Conservation (phyloP, 305 asterid genomes). For the Rubia occidens region DNA sequence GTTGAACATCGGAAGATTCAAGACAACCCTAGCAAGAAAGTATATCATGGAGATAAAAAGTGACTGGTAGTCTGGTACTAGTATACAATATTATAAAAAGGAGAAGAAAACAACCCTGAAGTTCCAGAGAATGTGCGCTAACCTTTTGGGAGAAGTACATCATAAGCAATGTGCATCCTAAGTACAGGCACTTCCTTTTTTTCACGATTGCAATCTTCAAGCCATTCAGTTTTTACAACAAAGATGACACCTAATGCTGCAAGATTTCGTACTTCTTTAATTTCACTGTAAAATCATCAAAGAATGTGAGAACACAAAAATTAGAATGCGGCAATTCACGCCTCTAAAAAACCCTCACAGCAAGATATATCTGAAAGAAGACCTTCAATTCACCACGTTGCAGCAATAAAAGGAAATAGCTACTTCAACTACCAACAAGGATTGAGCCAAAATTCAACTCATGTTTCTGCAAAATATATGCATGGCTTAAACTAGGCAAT, state of each 20-base stretch:
- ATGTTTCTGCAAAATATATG: background rate
- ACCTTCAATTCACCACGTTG: slow-evolving; percentile 4
- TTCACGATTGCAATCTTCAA: slow-evolving; percentile 65
- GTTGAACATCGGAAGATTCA: background rate
- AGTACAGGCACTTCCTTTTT: slow-evolving; percentile 76
- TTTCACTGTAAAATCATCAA: slow-evolving; percentile 58
- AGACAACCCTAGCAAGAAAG: background rate
- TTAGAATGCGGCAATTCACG: slow-evolving; percentile 3
- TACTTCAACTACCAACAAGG: background rate
- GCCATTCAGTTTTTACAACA: slow-evolving; percentile 76
- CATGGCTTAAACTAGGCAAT: background rate
- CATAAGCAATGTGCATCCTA: slow-evolving; percentile 72
- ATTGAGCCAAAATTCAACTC: background rate
- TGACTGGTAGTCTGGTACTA: background rate
- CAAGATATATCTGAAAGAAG: background rate
- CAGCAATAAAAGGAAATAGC: background rate
- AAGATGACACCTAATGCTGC: slow-evolving; percentile 72
- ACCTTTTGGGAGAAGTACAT: slow-evolving; percentile 91
- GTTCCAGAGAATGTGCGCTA: slow-evolving; percentile 12
- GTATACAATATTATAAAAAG: background rate
- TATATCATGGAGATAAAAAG: background rate
- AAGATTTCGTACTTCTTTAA: slow-evolving; percentile 62
- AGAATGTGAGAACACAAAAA: slow-evolving; percentile 19
- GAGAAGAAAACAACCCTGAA: slow-evolving; percentile 15
- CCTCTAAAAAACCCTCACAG: background rate